Conservation (phyloP, 2,329 filamentous ascomycete genomes). For the Ascochyta rabiei region DNA sequence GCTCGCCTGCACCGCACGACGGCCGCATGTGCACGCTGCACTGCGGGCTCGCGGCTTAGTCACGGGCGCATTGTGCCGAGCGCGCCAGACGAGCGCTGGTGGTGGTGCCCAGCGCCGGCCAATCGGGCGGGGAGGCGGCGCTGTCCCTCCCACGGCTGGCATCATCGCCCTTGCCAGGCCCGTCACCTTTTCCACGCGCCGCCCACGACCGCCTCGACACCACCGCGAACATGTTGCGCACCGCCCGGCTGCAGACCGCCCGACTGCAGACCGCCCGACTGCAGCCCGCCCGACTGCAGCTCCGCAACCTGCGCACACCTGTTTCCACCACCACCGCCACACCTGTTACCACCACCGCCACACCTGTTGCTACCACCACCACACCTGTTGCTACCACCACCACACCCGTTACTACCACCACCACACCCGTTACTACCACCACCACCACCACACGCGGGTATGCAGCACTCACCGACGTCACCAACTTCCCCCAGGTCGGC, state of each 20-base stretch:
- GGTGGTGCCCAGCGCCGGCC: not conserved
- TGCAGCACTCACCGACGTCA: slow-evolving; percentile 76
- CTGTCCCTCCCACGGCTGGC: no score
- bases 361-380: slow-evolving; percentile 7
- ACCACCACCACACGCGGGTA: slow-evolving; percentile 43
- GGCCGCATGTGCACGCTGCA: not conserved
- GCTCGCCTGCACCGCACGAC: not conserved
- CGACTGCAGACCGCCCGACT: slow-evolving; percentile 45
- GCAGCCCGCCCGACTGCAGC: slow-evolving; percentile 40
- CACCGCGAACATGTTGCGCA: slow-evolving; percentile 45
- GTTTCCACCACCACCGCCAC: slow-evolving; percentile 10
- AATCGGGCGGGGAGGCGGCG: slow-evolving; percentile 3
- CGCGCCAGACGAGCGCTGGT: not conserved
- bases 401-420: slow-evolving; percentile 10
- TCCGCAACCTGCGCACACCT: slow-evolving; percentile 26
- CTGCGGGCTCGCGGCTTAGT: not conserved
- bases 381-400: no score
- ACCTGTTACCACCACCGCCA: slow-evolving; percentile 5
- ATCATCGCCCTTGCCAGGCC: not conserved
- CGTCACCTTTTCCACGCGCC: slow-evolving; percentile 23
- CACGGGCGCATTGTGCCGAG: not conserved
- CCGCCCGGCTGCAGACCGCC: slow-evolving; percentile 38
- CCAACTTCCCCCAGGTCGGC: slow-evolving; percentile 77
- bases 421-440: slow-evolving; percentile 2
- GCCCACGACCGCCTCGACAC: not conserved